These are phyloP conservation scores for Verticillium nonalfalfae DNA, from an alignment of 2,329 filamentous ascomycete genomes.

Conservation along the genomic window DNA sequence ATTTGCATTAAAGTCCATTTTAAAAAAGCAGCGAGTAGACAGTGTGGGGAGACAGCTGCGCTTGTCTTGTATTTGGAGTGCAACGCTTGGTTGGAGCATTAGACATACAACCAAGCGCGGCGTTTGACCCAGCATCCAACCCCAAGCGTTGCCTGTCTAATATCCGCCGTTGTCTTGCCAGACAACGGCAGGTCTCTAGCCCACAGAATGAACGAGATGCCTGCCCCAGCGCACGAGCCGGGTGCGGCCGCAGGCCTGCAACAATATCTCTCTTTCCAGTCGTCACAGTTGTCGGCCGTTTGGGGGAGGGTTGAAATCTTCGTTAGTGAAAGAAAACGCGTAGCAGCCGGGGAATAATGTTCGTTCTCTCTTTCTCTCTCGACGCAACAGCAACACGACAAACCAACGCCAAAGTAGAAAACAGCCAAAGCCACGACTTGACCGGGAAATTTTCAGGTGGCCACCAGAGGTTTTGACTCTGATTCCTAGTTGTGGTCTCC, in stretches of 20 bases:
- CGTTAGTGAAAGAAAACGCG: constrained; percentile 28
- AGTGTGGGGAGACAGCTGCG: background rate
- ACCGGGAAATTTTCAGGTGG: background rate
- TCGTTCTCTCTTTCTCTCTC: constrained; percentile 20
- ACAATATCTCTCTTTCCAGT: background rate
- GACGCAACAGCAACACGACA: constrained; percentile 30
- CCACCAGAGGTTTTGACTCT: constrained; percentile 11
- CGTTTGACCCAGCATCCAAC: background rate
- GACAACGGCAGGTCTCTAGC: background rate
- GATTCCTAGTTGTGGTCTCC: constrained; percentile 48
- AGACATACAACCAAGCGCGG: background rate
- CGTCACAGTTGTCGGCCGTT: constrained; percentile 15
- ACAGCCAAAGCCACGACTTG: constrained; percentile 36
- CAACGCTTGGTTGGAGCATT: background rate
- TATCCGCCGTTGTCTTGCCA: background rate
- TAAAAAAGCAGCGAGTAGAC: background rate
- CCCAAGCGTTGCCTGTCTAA: background rate
- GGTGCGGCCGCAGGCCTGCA: background rate
- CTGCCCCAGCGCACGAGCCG: background rate
- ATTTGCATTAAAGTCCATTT: background rate
- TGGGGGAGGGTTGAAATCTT: constrained; percentile 17
- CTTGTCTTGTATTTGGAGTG: background rate
- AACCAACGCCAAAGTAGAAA: constrained; percentile 43
- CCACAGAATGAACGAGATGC: background rate
- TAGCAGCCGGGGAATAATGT: constrained; percentile 35